These are phyloP conservation scores for Fusarium pseudograminearum DNA, from an alignment of 2,329 filamentous ascomycete genomes.

Conservation along the genomic window DNA sequence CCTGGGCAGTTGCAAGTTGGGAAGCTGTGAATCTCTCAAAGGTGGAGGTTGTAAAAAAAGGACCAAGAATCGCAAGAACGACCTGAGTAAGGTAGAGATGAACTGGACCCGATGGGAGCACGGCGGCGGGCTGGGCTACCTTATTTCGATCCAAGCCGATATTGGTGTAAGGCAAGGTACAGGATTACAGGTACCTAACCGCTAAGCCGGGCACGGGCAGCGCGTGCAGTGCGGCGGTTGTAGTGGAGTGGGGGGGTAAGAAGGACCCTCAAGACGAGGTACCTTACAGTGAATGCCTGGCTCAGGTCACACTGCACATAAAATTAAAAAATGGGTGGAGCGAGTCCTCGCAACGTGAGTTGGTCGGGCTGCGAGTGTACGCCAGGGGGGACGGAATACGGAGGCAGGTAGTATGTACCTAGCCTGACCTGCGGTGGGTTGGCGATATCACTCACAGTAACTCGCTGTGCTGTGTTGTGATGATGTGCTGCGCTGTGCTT, in stretches of 20 bases:
- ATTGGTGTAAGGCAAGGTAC: slow-evolving; percentile 21
- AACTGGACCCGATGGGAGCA: slow-evolving; percentile 9
- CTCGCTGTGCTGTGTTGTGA: neutral
- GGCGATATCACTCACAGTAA: neutral
- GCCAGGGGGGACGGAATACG: slow-evolving; percentile 19
- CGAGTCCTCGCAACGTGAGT: neutral
- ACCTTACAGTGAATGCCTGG: slow-evolving; percentile 39
- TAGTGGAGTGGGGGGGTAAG: slow-evolving; percentile 26
- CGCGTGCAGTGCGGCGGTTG: slow-evolving; percentile 27
- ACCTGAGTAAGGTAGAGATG: slow-evolving; percentile 8
- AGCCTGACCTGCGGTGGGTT: slow-evolving; percentile 16
- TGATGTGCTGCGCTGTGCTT: slow-evolving; percentile 1
- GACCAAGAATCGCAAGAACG: slow-evolving; percentile 31
- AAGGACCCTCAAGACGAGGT: slow-evolving; percentile 29
- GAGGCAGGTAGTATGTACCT: neutral
- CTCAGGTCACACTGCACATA: slow-evolving; percentile 2
- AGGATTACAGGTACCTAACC: slow-evolving; percentile 22
- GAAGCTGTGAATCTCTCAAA: slow-evolving; percentile 43
- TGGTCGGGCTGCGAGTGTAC: slow-evolving; percentile 13
- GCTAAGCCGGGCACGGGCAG: slow-evolving; percentile 32
- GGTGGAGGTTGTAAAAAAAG: slow-evolving; percentile 42
- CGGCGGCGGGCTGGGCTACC: slow-evolving; percentile 38
- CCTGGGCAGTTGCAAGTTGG: slow-evolving; percentile 47
- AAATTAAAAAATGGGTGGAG: neutral
- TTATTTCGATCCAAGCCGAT: slow-evolving; percentile 43